These are phyloP conservation scores for Aspergillus cavernicola DNA, from an alignment of 495 filamentous ascomycete species.

Conservation along the genomic window DNA sequence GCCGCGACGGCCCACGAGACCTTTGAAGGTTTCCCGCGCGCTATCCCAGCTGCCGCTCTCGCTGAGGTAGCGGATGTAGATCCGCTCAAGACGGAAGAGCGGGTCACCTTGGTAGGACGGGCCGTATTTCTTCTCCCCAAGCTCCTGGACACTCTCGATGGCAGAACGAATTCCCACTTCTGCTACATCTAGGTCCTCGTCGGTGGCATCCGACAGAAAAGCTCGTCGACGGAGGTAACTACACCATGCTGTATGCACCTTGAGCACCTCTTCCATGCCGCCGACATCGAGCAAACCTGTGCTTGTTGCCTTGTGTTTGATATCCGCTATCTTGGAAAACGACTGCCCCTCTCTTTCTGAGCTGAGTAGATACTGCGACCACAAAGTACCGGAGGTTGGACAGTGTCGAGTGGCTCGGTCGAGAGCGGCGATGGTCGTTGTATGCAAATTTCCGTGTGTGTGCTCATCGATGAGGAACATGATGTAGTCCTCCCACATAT, in stretches of 20 bases:
- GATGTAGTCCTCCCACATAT: conserved; percentile 76
- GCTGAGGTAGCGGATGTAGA: conserved; percentile 84
- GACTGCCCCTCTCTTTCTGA: conserved; percentile 70
- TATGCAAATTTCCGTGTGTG: conserved; percentile 32
- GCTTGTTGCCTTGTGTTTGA: conserved; percentile 89
- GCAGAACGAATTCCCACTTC: conserved; percentile 85
- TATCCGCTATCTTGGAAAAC: conserved; percentile 76
- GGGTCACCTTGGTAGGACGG: conserved; percentile 79
- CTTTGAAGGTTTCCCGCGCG: conserved; percentile 71
- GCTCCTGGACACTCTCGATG: conserved; percentile 73
- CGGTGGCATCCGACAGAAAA: conserved; percentile 69
- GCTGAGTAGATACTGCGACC: conserved; percentile 82
- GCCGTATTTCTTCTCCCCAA: conserved; percentile 72
- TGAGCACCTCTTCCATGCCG: conserved; percentile 80
- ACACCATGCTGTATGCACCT: conserved; percentile 90
- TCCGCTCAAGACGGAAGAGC: conserved; percentile 79
- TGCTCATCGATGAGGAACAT: conserved; percentile 61
- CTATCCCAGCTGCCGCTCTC: conserved; percentile 65
- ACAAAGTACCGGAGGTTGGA: conserved; percentile 86
- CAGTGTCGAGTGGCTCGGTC: conserved; percentile 82
- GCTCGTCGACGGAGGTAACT: conserved; percentile 82
- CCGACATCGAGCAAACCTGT: conserved; percentile 68
- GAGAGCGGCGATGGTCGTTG: conserved; percentile 49
- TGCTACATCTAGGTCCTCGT: conserved; percentile 86
- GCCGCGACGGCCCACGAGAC: conserved; percentile 61